Conservation (phyloP, 2,329 filamentous ascomycete genomes). For the Hypoxylon sp. region DNA sequence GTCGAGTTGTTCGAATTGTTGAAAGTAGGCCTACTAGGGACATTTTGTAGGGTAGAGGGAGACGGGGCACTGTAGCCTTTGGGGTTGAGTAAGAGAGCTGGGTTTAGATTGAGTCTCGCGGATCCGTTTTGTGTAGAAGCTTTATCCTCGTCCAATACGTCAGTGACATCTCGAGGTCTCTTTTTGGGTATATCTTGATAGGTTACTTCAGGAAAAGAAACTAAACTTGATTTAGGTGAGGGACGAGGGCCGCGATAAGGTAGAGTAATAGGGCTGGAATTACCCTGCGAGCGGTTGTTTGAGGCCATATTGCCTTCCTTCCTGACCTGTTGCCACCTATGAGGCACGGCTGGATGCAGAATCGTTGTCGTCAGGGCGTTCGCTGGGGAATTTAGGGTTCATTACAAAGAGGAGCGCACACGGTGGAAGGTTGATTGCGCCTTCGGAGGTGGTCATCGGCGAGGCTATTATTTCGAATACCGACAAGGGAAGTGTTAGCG, state of each 20-base stretch:
- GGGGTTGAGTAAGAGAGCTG: conserved; percentile 61
- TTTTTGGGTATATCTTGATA: conserved; percentile 27
- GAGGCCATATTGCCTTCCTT: conserved; percentile 54
- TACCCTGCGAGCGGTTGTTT: conserved; percentile 56
- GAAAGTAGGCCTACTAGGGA: conserved; percentile 48
- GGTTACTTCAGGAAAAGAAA: conserved; percentile 4
- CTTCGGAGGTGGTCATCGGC: conserved; percentile 32
- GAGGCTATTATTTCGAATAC: conserved; percentile 26
- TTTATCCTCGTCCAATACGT: conserved; percentile 43
- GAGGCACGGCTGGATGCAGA: conserved; percentile 42
- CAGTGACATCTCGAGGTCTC: conserved; percentile 45
- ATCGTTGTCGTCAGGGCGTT: conserved; percentile 28
- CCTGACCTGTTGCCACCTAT: conserved; percentile 17
- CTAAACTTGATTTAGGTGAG: conserved; percentile 19
- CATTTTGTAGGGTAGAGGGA: conserved; percentile 37
- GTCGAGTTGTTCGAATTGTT: conserved; percentile 54
- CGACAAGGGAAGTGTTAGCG: conserved; percentile 15
- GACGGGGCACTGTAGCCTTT: conserved; percentile 53
- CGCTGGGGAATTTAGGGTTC: conserved; percentile 21
- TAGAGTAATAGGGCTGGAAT: conserved; percentile 29
- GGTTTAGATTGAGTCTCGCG: conserved; percentile 57
- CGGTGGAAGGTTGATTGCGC: conserved; percentile 19
- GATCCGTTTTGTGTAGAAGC: conserved; percentile 50
- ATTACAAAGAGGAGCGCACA: conserved; percentile 42
- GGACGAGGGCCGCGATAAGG: conserved; percentile 8